Evolutionary conservation across 2,329 filamentous ascomycete genomes (phyloP), one percentile per base, ranked within the genome.

Genomic region (Fusarium nurragi): DNA sequence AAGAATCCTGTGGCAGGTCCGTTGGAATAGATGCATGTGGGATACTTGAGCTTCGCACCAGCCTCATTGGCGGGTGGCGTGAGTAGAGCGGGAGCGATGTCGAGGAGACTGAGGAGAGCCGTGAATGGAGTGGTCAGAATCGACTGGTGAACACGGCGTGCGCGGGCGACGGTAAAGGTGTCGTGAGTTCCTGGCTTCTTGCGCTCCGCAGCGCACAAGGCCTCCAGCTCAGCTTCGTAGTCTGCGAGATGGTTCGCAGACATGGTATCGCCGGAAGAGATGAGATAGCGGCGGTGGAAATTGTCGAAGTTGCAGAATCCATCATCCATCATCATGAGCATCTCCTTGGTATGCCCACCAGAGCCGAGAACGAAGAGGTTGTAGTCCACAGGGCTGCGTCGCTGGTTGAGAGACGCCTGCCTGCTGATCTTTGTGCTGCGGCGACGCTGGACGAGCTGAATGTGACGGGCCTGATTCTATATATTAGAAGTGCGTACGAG

Each of bases 321-420:
- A 68, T 82, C 80, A 54, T 82, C 81, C 69, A 99, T 86, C 81
- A 97, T 91, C 72, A 90, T 88, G 64, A 97, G 83, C 91, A 99
- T 97, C 78, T 99, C 95, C 44, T 93, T 89, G 1, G 95, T 97
- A 78, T 99, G 95, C 1, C 95, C 95, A 28, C 95, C 95, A 4
- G 92, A 96, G 49, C 95, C 95, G 22, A 98, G 89, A 23, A 98
- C 89, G 64, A 97, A 86, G 28, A 97, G 81, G 51, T 93, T 81
- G 76, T 94, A 85, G 23, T 78, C 78, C 5, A 71, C 67, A 4
- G 38, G 22, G 8, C 28, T 59, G 21, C 51, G 46, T 21, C 54
- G 60, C 3, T 41, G 44, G 8, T 26, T 28, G 2, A 11, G 19
- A 18, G 39, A 22, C 30, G 43, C 41, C 16, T 55, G 6, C 71